These are phyloP conservation scores for Onygena corvina DNA, from an alignment of 2,329 filamentous ascomycete species.

Conservation along the genomic window DNA sequence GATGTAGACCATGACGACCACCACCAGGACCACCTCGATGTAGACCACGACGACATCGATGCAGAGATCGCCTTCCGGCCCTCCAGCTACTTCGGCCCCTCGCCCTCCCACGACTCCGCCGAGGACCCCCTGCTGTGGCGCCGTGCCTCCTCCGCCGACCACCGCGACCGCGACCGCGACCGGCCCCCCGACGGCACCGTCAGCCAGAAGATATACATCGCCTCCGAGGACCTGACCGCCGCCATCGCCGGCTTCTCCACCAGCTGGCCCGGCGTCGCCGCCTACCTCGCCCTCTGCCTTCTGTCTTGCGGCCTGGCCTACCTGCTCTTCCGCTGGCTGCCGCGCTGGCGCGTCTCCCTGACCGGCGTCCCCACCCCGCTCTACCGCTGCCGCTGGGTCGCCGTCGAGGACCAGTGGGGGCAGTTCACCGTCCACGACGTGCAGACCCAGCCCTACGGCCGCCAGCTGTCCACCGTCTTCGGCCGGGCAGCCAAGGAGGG, in stretches of 20 bases:
- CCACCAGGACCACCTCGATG: slow-evolving; percentile 13
- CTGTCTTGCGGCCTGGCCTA: slow-evolving; percentile 66
- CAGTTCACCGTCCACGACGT: slow-evolving; percentile 73
- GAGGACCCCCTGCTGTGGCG: slow-evolving; percentile 56
- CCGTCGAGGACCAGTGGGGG: slow-evolving; percentile 95
- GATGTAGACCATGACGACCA: slow-evolving; percentile 23
- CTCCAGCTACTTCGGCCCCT: slow-evolving; percentile 12
- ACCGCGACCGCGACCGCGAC: slow-evolving; percentile 24
- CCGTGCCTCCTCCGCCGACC: slow-evolving; percentile 57
- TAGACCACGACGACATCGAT: slow-evolving; percentile 17
- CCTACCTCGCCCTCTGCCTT: slow-evolving; percentile 60
- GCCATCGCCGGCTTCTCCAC: slow-evolving; percentile 86
- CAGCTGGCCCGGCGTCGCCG: slow-evolving; percentile 52
- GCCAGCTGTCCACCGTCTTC: slow-evolving; percentile 51
- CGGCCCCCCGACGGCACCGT: slow-evolving; percentile 46
- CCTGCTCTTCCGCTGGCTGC: slow-evolving; percentile 79
- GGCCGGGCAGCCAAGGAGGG: slow-evolving; percentile 41
- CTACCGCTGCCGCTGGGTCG: slow-evolving; percentile 73
- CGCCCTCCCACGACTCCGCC: slow-evolving; percentile 34
- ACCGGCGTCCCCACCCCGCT: slow-evolving; percentile 59
- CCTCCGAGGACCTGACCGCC: slow-evolving; percentile 86
- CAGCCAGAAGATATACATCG: slow-evolving; percentile 86
- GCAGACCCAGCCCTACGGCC: slow-evolving; percentile 45
- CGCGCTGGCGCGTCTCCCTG: slow-evolving; percentile 68
- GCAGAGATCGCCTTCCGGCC: slow-evolving; percentile 9